phyloP scores from a whole-genome alignment of 2,329 filamentous ascomycete species.

The Xylariaceae sp. region DNA sequence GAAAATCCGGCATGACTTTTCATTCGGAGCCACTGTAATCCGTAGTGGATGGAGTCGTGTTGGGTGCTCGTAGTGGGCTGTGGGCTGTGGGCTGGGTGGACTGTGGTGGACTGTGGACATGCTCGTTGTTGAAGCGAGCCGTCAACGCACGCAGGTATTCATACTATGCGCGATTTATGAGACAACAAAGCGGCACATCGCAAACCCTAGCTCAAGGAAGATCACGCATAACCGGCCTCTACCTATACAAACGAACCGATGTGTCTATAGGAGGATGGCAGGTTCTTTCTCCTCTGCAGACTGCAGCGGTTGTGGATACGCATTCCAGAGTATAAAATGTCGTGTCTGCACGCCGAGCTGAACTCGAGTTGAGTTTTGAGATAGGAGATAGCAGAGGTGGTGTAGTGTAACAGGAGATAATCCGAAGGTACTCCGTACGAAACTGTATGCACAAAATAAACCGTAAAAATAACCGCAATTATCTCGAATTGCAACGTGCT shows the following conservation, averaged over 20 bases:
- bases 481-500: no score
- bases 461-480: no score
- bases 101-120: no score
- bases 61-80: no score
- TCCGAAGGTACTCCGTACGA: no score
- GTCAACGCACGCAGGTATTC: not conserved
- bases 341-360: not conserved
- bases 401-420: no score
- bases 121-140: no score
- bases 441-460: no score
- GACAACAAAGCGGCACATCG: conserved; percentile 1
- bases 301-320: conserved; percentile 6
- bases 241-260: not conserved
- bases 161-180: conserved; percentile 21
- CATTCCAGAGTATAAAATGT: conserved; percentile 1
- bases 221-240: conserved; percentile 5
- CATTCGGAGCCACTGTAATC: not conserved
- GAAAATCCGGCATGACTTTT: not conserved
- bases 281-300: not conserved
- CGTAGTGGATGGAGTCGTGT: no score
- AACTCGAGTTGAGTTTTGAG: not conserved
- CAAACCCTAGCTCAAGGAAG: not conserved
- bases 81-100: no score
- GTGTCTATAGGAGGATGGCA: not conserved
- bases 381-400: not conserved